Conservation (phyloP, 2,329 filamentous ascomycete species). For the Calonectria henricotiae region DNA sequence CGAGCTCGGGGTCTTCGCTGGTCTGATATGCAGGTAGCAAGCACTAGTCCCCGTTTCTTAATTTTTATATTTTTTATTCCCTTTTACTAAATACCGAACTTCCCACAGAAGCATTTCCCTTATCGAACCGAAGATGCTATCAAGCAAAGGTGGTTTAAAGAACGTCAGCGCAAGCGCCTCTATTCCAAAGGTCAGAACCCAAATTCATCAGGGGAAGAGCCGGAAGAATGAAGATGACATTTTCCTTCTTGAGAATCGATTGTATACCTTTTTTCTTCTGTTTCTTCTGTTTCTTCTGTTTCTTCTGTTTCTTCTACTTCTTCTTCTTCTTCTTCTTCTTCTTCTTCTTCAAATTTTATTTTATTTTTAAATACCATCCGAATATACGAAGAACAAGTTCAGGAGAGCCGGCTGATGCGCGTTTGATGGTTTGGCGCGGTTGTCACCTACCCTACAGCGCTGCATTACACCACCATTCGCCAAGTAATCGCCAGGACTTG, state of each 20-base stretch:
- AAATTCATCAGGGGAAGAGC: not conserved
- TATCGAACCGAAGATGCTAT: not conserved
- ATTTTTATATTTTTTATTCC: not conserved
- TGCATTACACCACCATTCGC: not conserved
- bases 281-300: too few relatives aligned
- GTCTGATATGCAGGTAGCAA: not conserved
- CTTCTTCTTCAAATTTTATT: too few relatives aligned
- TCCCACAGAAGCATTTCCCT: not conserved
- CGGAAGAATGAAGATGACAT: not conserved
- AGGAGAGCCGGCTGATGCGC: too few relatives aligned
- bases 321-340: too few relatives aligned
- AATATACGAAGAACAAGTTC: too few relatives aligned
- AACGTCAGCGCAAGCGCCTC: not conserved
- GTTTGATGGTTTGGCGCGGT: not conserved
- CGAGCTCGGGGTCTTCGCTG: not conserved
- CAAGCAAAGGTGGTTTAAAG: not conserved
- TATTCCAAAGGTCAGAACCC: not conserved
- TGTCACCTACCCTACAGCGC: not conserved
- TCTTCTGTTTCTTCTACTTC: too few relatives aligned
- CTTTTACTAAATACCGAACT: not conserved
- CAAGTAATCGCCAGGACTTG: not conserved
- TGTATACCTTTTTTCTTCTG: too few relatives aligned
- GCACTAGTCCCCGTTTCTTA: not conserved
- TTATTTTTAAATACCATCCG: too few relatives aligned
- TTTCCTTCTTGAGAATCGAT: too few relatives aligned